phyloP scores from a whole-genome alignment of 805 yeast species.

The Candida qinlingensis region DNA sequence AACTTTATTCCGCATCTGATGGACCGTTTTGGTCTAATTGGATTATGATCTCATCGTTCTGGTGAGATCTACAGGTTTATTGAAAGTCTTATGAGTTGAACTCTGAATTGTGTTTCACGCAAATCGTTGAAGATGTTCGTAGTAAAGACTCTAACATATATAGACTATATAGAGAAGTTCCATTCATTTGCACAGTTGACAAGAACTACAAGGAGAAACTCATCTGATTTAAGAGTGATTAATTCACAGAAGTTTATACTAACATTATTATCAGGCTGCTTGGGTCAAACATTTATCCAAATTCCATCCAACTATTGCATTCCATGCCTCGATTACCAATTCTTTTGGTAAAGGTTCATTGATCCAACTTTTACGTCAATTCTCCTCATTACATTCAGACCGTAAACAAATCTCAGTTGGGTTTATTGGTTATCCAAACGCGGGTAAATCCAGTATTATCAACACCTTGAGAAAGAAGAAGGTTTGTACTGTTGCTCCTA shows the following conservation, averaged over 20 bases:
- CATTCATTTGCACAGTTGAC: conserved; percentile 2
- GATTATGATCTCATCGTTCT: conserved; percentile 28
- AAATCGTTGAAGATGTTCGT: conserved; percentile 48
- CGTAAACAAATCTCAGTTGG: conserved; percentile 97
- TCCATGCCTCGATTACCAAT: conserved; percentile 95
- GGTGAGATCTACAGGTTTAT: conserved; percentile 23
- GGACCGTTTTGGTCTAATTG: conserved; percentile 44
- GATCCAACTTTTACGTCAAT: conserved; percentile 90
- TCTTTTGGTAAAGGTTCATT: conserved; percentile 97
- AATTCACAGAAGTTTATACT: conserved; percentile 8
- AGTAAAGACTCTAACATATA: conserved; percentile 81
- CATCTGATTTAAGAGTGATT: not conserved
- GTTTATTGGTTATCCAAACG: conserved; percentile 94
- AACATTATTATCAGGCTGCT: conserved; percentile 65
- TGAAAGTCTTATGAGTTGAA: conserved; percentile 74
- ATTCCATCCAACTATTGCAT: conserved; percentile 90
- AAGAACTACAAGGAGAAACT: too few species aligned
- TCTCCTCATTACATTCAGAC: conserved; percentile 83
- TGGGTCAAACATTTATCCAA: conserved; percentile 95
- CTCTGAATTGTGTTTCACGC: conserved; percentile 18
- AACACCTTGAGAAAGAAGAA: conserved; percentile 91
- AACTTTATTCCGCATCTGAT: conserved; percentile 52
- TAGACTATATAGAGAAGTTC: not conserved
- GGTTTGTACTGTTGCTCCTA: conserved; percentile 96
- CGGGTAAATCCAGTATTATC: conserved; percentile 96